These are phyloP conservation scores for Barnettozyma sucrosica DNA, from an alignment of 805 yeast species.

Conservation along the genomic window DNA sequence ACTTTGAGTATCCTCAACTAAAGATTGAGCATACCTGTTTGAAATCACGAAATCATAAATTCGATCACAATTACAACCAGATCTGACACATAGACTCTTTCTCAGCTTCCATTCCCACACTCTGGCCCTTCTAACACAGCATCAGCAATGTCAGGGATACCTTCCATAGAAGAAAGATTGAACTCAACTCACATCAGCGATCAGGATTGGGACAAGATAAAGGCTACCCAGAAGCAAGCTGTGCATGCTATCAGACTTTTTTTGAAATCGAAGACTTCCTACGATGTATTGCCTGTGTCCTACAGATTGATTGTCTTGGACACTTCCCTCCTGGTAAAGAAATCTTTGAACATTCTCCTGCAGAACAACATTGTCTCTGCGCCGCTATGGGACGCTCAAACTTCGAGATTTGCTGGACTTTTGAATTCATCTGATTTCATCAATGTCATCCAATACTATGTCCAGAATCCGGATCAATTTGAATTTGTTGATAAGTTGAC, in stretches of 20 bases:
- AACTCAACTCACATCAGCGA: slow-evolving; percentile 20
- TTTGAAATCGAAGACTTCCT: slow-evolving; percentile 84
- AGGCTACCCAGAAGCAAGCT: slow-evolving; percentile 52
- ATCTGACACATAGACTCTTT: neutral
- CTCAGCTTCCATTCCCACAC: neutral
- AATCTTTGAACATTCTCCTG: slow-evolving; percentile 79
- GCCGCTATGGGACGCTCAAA: slow-evolving; percentile 90
- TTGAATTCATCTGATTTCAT: slow-evolving; percentile 89
- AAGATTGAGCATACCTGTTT: neutral
- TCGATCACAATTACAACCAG: neutral
- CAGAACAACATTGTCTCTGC: slow-evolving; percentile 96
- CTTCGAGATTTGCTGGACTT: slow-evolving; percentile 89
- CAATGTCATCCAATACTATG: slow-evolving; percentile 90
- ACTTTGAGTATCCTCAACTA: neutral
- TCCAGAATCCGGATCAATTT: slow-evolving; percentile 81
- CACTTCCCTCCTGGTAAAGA: slow-evolving; percentile 83
- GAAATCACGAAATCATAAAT: neutral
- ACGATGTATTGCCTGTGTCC: slow-evolving; percentile 94
- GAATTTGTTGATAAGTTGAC: slow-evolving; percentile 84
- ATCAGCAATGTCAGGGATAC: slow-evolving; percentile 12
- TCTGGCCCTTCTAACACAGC: neutral
- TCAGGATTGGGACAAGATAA: slow-evolving; percentile 9
- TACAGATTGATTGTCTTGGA: slow-evolving; percentile 90
- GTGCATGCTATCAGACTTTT: slow-evolving; percentile 78
- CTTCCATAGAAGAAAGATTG: slow-evolving; percentile 23